phyloP scores from a whole-genome alignment of 805 yeast species.

The Saccharomycopsis sp. region DNA sequence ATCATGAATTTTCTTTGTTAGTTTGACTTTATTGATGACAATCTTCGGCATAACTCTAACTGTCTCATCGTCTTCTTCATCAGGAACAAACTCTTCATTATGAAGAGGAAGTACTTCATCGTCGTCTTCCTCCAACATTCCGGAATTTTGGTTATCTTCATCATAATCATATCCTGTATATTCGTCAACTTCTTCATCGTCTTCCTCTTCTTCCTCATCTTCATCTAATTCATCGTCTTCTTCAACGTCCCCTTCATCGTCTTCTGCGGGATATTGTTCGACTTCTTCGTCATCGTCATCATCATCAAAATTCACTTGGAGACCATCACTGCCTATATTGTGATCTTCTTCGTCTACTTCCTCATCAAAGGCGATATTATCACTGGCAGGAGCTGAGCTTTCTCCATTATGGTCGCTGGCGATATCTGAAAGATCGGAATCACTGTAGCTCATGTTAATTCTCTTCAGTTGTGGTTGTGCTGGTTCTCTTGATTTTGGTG shows the following conservation, averaged over 20 bases:
- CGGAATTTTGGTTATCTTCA: slow-evolving; percentile 2
- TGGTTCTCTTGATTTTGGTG: neutral
- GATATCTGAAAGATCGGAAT: slow-evolving; percentile 9
- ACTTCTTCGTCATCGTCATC: slow-evolving; percentile 10
- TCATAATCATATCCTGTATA: slow-evolving; percentile 4
- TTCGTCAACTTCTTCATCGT: slow-evolving; percentile 4
- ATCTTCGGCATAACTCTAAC: neutral
- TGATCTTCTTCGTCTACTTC: slow-evolving; percentile 4
- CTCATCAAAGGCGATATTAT: slow-evolving; percentile 1
- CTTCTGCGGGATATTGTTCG: slow-evolving; percentile 11
- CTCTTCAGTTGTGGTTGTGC: neutral
- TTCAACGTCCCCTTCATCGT: slow-evolving; percentile 13
- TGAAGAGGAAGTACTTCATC: slow-evolving; percentile 3
- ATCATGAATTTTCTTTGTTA: slow-evolving; percentile 2
- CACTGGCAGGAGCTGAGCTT: neutral
- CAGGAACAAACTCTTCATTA: slow-evolving; percentile 1
- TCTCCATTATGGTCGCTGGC: neutral
- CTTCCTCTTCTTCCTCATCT: slow-evolving; percentile 6
- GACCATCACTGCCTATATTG: slow-evolving; percentile 1
- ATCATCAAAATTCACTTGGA: neutral
- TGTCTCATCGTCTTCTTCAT: slow-evolving; percentile 2
- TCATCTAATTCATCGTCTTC: slow-evolving; percentile 4
- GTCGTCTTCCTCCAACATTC: slow-evolving; percentile 3
- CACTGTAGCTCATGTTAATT: too few relatives aligned
- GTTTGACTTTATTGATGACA: slow-evolving; percentile 4